These are phyloP conservation scores for Gloeophyllum trabeum DNA, from an alignment of 768 basidiomycete species.

Conservation along the genomic window DNA sequence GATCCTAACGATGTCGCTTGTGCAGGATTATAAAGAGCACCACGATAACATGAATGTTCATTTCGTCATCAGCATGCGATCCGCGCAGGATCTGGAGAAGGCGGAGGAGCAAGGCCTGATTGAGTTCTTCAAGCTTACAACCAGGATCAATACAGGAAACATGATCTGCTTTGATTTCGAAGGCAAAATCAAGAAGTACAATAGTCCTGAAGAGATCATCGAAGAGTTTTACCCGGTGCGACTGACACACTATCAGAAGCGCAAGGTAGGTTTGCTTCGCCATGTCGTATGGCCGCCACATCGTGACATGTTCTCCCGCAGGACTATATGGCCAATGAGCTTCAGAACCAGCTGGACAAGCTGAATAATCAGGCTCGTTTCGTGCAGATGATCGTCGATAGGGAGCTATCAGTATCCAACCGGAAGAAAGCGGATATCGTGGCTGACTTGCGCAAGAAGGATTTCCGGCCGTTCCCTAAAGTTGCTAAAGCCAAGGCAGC, in stretches of 20 bases:
- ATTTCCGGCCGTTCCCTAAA: conserved; percentile 93
- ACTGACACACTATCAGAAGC: conserved; percentile 86
- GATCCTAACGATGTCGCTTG: neutral
- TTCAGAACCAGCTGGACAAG: conserved; percentile 73
- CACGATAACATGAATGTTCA: conserved; percentile 89
- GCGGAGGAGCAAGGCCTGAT: conserved; percentile 83
- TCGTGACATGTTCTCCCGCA: conserved; percentile 17
- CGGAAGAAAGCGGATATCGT: conserved; percentile 87
- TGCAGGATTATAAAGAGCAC: conserved; percentile 93
- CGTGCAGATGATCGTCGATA: conserved; percentile 90
- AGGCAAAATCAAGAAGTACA: conserved; percentile 91
- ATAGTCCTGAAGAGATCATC: conserved; percentile 80
- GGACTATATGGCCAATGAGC: conserved; percentile 78
- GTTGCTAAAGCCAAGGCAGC: conserved; percentile 51
- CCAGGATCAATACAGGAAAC: conserved; percentile 82
- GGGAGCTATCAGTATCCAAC: conserved; percentile 69
- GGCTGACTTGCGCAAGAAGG: conserved; percentile 64
- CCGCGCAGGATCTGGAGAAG: conserved; percentile 68
- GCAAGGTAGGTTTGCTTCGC: conserved; percentile 54
- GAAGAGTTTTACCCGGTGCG: conserved; percentile 89
- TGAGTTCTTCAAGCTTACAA: conserved; percentile 85
- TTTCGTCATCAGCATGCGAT: conserved; percentile 78
- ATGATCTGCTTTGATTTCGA: conserved; percentile 99
- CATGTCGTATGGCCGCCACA: no score
- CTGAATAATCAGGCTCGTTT: conserved; percentile 94